Conservation (phyloP, 192 early-diverging fungal species). For the Mortierella alpina region DNA sequence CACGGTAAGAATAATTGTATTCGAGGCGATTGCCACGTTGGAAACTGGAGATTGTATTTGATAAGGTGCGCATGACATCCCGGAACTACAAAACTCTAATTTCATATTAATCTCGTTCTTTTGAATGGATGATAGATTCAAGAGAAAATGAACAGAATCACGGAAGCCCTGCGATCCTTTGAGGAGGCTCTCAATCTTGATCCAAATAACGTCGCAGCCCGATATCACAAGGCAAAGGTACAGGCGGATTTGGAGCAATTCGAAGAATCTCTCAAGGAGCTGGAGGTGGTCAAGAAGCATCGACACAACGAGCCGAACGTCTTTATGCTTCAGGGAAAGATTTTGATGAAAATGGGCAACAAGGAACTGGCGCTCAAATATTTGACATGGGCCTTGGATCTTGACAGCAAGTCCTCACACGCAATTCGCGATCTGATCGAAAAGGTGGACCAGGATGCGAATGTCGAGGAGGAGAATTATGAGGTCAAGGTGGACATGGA, state of each 20-base stretch:
- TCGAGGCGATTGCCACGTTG: neutral
- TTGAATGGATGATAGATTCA: conserved; percentile 44
- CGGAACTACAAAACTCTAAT: neutral
- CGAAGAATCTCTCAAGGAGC: conserved; percentile 70
- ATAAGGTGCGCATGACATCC: conserved; percentile 3
- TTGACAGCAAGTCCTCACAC: conserved; percentile 58
- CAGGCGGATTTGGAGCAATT: conserved; percentile 68
- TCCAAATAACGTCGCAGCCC: conserved; percentile 65
- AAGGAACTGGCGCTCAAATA: conserved; percentile 62
- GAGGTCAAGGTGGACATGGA: conserved; percentile 26
- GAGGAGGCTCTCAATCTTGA: conserved; percentile 66
- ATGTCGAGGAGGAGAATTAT: conserved; percentile 15
- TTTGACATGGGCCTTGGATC: conserved; percentile 74
- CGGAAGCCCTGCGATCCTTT: conserved; percentile 70
- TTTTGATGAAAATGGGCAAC: conserved; percentile 65
- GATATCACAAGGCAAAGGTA: conserved; percentile 76
- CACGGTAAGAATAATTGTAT: conserved; percentile 55
- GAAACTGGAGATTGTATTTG: neutral
- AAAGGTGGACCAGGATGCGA: conserved; percentile 32
- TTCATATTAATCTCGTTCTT: conserved; percentile 1
- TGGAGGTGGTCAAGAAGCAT: conserved; percentile 67
- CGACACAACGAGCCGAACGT: conserved; percentile 66
- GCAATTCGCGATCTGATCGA: conserved; percentile 62
- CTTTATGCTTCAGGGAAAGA: conserved; percentile 71
- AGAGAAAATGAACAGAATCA: conserved; percentile 64